Base-by-base conservation (phyloP, 2,329 filamentous ascomycete genomes). In the Zasmidium citrigriseum region DNA sequence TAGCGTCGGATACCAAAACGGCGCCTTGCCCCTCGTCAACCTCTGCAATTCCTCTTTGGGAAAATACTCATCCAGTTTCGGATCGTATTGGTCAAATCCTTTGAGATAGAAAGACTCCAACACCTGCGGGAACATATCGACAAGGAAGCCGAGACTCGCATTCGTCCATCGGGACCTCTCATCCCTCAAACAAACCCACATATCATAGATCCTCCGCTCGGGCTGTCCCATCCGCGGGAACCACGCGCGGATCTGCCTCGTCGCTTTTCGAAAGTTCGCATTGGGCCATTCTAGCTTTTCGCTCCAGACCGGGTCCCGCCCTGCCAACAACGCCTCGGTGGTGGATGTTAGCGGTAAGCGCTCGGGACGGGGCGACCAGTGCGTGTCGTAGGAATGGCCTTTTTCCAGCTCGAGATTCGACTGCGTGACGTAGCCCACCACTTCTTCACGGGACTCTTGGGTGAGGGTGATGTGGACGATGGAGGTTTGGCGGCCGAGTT, bases 1-100 rank as follows among this genome's bases (percentile, higher is more conserved):
- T 1, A 96, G 73, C 0, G 90, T 96, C 0, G 89, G 89, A 70
- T 90, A 91, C 90, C 89, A 92, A 65, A 85, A 86, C 20, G 69
- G 72, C 54, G 75, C 70, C 27, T 60, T 62, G 29, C 68, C 55
- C 27, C 72, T 68, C 46, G 68, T 59, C 38, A 68, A 52, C 45
- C 67, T 51, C 41, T 71, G 67, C 52, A 70, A 57, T 46, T 69
- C 59, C 16, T 64, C 60, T 1, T 54, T 27, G 4, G 59, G 38
- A 4, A 25, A 49, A n/a, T 66, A 52, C 20, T 63, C 61, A 23
- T 52, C 58, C 4, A 72, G 65, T 20, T 64, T 62, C 11, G 61
- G 59, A 52, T 71, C 57, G 61, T 77, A 71, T 34, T 71, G 65
- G 54, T 77, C 74, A 14, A 68, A 66, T 2, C 69, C 70, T 4